A percentile compares a stretch with the other conserved stretches of the same genome.
These are phyloP conservation scores for Phytophthora hibernalis DNA, from an alignment of 352 stramenopile genomes.

Conservation along the genomic window DNA sequence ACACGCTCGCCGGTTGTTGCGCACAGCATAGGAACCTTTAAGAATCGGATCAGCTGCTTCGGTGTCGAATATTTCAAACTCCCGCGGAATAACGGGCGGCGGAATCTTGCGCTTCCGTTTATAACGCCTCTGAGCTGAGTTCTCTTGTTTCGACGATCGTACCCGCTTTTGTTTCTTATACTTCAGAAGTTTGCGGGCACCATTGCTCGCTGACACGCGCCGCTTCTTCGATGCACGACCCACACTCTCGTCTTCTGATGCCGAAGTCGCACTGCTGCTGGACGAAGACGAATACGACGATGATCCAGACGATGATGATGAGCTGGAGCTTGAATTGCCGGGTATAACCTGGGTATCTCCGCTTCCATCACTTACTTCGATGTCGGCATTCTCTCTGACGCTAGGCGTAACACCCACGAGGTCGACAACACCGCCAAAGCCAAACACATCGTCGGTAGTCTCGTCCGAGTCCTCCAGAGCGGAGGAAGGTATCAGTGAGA, in stretches of 20 bases:
- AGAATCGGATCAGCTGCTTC: conserved; percentile 62
- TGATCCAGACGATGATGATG: conserved; percentile 24
- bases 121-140: conserved; percentile 1
- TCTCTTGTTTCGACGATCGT: conserved; percentile 11
- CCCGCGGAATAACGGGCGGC: conserved; percentile 34
- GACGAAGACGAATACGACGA: conserved; percentile 31
- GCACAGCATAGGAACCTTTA: conserved; percentile 58
- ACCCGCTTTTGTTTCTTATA: conserved; percentile 35
- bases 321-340: conserved; percentile 36
- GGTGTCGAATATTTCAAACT: conserved; percentile 60
- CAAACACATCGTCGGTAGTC: conserved; percentile 41
- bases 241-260: conserved; percentile 28
- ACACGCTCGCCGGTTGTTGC: conserved; percentile 47
- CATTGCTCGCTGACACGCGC: conserved; percentile 12
- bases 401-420: conserved; percentile 11
- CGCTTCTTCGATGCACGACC: conserved; percentile 16
- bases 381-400: conserved; percentile 4
- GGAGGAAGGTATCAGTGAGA: conserved; percentile 19
- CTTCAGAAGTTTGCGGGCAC: conserved; percentile 30
- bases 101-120: conserved; percentile 36
- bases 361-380: conserved; percentile 43
- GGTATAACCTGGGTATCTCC: conserved; percentile 32
- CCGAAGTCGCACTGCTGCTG: conserved; percentile 38
- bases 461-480: conserved; percentile 25
- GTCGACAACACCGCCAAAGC: conserved; percentile 18